Evolutionary conservation across 2,329 filamentous ascomycete genomes (phyloP).

Genomic region (Clonostachys rhizophaga): DNA sequence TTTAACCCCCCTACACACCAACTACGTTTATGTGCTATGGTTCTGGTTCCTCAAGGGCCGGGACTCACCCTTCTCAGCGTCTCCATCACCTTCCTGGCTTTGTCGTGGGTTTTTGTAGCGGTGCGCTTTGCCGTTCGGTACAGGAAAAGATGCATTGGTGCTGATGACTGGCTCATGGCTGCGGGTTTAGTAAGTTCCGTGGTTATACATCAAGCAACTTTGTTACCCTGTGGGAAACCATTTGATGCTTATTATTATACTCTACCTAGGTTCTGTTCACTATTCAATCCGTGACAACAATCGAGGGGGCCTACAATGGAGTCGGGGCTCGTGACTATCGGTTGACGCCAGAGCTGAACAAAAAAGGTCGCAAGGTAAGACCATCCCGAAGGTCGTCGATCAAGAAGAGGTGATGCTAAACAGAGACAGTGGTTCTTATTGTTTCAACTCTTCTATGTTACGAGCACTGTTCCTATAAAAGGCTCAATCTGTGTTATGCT

Average conservation of each 20-base stretch:
- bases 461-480: conserved; percentile 15
- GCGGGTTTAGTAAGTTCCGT: conserved; percentile 9
- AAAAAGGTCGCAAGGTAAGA: no score
- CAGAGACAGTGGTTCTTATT: conserved; percentile 8
- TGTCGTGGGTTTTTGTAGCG: no score
- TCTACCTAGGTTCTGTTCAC: conserved; percentile 9
- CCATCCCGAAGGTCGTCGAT: neutral
- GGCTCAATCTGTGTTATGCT: conserved; percentile 17
- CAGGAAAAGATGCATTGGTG: conserved; percentile 7
- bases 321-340: no score
- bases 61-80: no score
- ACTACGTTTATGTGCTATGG: no score
- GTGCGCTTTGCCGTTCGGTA: neutral
- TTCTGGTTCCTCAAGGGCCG: no score
- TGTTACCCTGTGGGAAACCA: no score
- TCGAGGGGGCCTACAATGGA: no score
- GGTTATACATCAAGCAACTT: conserved; percentile 1
- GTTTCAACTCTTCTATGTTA: conserved; percentile 10
- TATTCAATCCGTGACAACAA: conserved; percentile 1
- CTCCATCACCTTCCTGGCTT: no score
- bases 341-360: no score
- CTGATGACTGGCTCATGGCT: conserved; percentile 14
- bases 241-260: conserved; percentile 7
- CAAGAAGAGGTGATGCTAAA: conserved; percentile 4
- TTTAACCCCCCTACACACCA: no score